These are phyloP conservation scores for Pythium rhizo-oryzae DNA, from an alignment of 352 stramenopile genomes.

Conservation along the genomic window DNA sequence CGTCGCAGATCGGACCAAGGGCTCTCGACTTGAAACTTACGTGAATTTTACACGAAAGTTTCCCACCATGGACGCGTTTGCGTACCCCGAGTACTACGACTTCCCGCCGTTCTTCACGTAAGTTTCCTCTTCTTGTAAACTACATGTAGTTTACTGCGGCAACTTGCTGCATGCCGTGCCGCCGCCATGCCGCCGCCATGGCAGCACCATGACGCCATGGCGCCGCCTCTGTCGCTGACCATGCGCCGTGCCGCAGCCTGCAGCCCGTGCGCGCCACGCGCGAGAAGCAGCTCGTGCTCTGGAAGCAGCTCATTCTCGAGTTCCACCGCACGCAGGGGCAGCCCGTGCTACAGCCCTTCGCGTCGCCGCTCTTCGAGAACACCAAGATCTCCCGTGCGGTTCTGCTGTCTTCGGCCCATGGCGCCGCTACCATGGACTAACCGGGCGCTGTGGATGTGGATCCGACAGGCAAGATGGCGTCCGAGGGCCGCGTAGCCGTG, in stretches of 20 bases:
- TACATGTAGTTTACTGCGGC: conserved; percentile 17
- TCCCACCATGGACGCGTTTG: conserved; percentile 66
- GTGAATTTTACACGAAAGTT: conserved; percentile 19
- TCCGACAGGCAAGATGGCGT: conserved; percentile 66
- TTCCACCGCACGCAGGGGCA: conserved; percentile 78
- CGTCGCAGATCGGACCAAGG: conserved; percentile 8
- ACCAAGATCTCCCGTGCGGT: conserved; percentile 75
- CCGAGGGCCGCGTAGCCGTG: conserved; percentile 64
- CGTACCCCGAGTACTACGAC: conserved; percentile 87
- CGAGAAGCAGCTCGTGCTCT: conserved; percentile 88
- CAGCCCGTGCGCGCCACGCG: conserved; percentile 81
- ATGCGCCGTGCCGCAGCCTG: conserved; percentile 35
- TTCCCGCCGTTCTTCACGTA: conserved; percentile 89
- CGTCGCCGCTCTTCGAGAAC: conserved; percentile 80
- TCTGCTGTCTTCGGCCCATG: not conserved
- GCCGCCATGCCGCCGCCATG: not conserved
- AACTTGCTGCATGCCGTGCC: conserved; percentile 8
- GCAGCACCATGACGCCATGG: not conserved
- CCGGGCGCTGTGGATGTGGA: no score
- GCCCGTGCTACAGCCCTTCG: conserved; percentile 69
- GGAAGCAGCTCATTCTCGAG: conserved; percentile 86
- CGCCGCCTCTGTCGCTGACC: not conserved
- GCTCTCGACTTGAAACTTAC: not conserved
- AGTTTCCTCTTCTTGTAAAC: conserved; percentile 24
- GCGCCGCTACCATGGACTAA: no score